These are phyloP conservation scores for Carex sylvatica DNA, from an alignment of 202 grass and related monocot species.

Conservation along the genomic window DNA sequence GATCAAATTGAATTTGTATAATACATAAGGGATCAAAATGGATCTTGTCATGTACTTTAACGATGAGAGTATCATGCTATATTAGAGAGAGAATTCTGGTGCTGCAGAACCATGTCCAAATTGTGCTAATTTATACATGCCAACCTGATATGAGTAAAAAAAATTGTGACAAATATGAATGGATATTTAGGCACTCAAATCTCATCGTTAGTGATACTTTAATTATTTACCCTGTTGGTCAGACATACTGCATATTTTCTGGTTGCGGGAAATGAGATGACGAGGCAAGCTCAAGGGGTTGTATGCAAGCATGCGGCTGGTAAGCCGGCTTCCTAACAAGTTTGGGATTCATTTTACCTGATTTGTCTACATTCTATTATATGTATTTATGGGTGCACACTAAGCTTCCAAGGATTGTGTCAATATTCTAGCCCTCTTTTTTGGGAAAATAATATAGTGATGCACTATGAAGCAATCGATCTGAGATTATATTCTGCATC, in stretches of 20 bases:
- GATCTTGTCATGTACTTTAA: neutral
- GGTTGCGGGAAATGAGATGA: conserved; percentile 89
- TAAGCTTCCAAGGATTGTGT: neutral
- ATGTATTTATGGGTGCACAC: neutral
- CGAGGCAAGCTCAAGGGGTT: conserved; percentile 38
- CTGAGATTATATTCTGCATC: neutral
- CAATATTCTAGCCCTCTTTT: conserved; percentile 4
- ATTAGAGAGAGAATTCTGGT: neutral
- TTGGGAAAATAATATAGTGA: conserved; percentile 1
- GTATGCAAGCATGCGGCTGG: conserved; percentile 21
- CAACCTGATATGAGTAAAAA: neutral
- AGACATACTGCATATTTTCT: conserved; percentile 92
- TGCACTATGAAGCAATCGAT: neutral
- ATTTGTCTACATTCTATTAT: conserved; percentile 5
- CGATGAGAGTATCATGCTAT: neutral
- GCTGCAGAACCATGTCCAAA: neutral
- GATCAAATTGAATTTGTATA: conserved; percentile 1
- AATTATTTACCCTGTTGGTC: conserved; percentile 8
- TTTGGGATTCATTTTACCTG: neutral
- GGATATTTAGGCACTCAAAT: conserved; percentile 8
- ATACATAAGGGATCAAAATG: neutral
- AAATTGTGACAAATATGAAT: neutral
- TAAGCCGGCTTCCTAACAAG: conserved; percentile 14
- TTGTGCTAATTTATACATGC: conserved; percentile 15
- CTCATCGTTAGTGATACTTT: conserved; percentile 5